These are phyloP conservation scores for Aurinia saxatilis DNA, from an alignment of 345 rosid species.

Conservation along the genomic window DNA sequence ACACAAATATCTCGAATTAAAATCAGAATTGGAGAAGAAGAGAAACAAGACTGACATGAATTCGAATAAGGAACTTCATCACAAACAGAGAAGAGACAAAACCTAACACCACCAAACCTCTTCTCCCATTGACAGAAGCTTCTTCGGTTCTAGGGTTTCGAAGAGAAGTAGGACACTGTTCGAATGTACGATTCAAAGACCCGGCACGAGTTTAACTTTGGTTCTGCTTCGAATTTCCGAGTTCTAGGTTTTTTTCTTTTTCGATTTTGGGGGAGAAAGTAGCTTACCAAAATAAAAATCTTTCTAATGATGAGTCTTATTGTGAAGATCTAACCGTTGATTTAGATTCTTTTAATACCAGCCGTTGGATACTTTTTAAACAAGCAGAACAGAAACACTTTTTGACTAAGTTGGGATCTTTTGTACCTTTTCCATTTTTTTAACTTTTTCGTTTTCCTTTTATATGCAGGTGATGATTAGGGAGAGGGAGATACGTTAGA, in stretches of 20 bases:
- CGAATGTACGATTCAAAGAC: neutral
- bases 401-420: no score
- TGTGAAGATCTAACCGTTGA: neutral
- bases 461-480: no score
- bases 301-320: neutral
- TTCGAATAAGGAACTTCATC: neutral
- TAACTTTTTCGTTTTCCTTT: no score
- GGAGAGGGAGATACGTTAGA: no score
- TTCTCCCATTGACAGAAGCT: neutral
- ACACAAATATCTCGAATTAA: neutral
- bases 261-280: neutral
- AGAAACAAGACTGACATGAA: slow-evolving; percentile 2
- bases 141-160: neutral
- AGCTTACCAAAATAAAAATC: neutral
- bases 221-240: neutral
- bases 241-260: neutral
- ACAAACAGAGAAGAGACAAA: neutral
- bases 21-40: neutral
- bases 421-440: no score
- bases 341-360: neutral
- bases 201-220: neutral
- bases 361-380: neutral
- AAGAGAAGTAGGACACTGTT: neutral
- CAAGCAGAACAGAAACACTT: no score
- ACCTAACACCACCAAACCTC: neutral